phyloP scores from a whole-genome alignment of 768 basidiomycete genomes.

The Mycena galericulata region DNA sequence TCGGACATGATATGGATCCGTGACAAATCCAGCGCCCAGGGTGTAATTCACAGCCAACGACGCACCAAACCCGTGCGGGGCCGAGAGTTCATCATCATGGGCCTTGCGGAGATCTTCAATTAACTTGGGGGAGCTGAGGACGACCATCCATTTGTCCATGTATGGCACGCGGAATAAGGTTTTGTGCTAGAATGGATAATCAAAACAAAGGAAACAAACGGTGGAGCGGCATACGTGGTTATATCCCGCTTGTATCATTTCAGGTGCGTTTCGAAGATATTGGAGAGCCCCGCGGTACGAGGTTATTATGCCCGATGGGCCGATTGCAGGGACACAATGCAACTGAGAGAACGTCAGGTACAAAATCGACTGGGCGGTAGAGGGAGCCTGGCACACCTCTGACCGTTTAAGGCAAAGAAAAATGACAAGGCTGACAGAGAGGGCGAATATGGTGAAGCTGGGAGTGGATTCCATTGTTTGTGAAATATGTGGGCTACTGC shows the following conservation, averaged over 20 bases:
- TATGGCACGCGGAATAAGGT: slow-evolving; percentile 55
- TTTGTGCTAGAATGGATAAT: slow-evolving; percentile 23
- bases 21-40: slow-evolving; percentile 23
- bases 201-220: background rate
- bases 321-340: slow-evolving; percentile 47
- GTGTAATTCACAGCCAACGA: slow-evolving; percentile 21
- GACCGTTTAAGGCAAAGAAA: background rate
- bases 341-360: background rate
- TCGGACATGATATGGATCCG: slow-evolving; percentile 31
- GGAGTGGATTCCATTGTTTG: background rate
- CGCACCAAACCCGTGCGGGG: slow-evolving; percentile 42
- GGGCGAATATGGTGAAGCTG: background rate
- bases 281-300: slow-evolving; percentile 46
- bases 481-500: background rate
- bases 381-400: background rate
- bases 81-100: slow-evolving; percentile 45
- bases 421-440: background rate
- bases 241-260: slow-evolving; percentile 49
- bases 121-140: slow-evolving; percentile 54
- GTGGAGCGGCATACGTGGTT: slow-evolving; percentile 37
- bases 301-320: slow-evolving; percentile 43
- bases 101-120: slow-evolving; percentile 63
- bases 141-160: slow-evolving; percentile 57
- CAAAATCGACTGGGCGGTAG: background rate
- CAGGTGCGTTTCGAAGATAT: slow-evolving; percentile 38